phyloP scores from a whole-genome alignment of 371 early-diverging fungal genomes.

The Catenaria anguillulae region DNA sequence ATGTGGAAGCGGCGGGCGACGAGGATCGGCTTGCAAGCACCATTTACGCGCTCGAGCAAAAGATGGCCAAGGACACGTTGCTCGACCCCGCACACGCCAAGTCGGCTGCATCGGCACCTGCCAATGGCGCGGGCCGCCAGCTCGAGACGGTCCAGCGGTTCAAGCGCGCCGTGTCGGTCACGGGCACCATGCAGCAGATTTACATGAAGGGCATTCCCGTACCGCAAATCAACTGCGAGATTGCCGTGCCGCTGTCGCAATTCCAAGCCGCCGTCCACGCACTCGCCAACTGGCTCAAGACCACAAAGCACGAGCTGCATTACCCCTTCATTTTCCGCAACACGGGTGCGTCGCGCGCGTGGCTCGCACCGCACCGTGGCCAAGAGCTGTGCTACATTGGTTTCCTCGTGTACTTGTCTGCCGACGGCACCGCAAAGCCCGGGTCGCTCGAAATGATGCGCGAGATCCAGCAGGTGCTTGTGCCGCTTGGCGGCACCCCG shows the following conservation, averaged over 20 bases:
- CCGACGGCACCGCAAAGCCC: constrained; percentile 10
- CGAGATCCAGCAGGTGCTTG: constrained; percentile 13
- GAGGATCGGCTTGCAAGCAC: not conserved
- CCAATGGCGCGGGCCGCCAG: not conserved
- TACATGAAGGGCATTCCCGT: constrained; percentile 18
- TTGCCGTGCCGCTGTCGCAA: constrained; percentile 14
- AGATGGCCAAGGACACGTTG: constrained; percentile 5
- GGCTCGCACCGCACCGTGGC: constrained; percentile 12
- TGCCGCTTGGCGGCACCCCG: constrained; percentile 13
- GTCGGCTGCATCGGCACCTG: no score
- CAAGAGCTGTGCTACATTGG: constrained; percentile 12
- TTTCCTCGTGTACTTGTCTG: constrained; percentile 14
- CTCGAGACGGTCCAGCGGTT: constrained; percentile 15
- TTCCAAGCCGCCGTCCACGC: constrained; percentile 10
- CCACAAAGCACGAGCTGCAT: constrained; percentile 7
- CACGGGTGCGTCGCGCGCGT: constrained; percentile 11
- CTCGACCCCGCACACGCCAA: not conserved
- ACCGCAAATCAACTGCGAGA: constrained; percentile 20
- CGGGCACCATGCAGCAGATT: constrained; percentile 14
- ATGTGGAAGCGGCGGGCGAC: not conserved
- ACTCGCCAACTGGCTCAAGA: constrained; percentile 8
- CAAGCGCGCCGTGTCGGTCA: constrained; percentile 8
- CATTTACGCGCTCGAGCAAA: not conserved
- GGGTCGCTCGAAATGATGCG: constrained; percentile 12
- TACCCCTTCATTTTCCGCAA: constrained; percentile 19